Evolutionary conservation across 177 flowering plant species (phyloP), one percentile per base, ranked within the genome.

Genomic region (Telopea speciosissima): DNA sequence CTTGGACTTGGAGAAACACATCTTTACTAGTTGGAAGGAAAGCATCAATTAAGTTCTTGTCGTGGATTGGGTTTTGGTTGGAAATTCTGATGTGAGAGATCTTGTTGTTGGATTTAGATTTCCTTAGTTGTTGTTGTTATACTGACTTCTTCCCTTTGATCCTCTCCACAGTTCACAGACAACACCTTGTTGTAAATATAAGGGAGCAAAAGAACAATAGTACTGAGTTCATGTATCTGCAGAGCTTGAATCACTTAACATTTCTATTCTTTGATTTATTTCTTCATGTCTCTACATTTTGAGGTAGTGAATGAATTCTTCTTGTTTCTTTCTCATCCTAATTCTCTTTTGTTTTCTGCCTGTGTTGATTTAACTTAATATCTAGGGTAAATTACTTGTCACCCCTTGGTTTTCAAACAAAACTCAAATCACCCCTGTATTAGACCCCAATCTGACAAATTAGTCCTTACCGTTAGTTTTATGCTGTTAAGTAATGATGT

Each of bases 1-100:
- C 81, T 78, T 72, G 89, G 79, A 65, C 82, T 78, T 72, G 89
- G 79, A 67, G 84, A 77, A 65, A 1, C 79, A 40, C 80, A 74
- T 33, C 72, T 81, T 70, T 68, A 74, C 52, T 75, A 70, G 72
- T 17, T 17, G 19, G 16, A 33, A 22, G 4, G n/a, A n/a, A n/a
- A n/a, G n/a, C n/a, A 12, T 56, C 44, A 23, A 9, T 52, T 56
- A 56, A 23, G 16, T 52, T 25, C 59, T 60, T 14, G 1, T 23
- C 23, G 26, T n/a, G 11, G 31, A 26, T 42, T 65, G 73, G 40
- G 44, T 60, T 24, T 1, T 61, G 42, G n/a, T 65, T n/a, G n/a
- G n/a, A n/a, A n/a, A n/a, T n/a, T 12, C 13, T 54, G 22, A 25
- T 63, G 28, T 16, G 25, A 44, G 21, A 52, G n/a, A n/a, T n/a